Percentiles rank a stretch among this genome's conserved stretches.
Evolutionary conservation across 164 flowering plant genomes (phyloP).

Genomic region (Cinnamomum chago): DNA sequence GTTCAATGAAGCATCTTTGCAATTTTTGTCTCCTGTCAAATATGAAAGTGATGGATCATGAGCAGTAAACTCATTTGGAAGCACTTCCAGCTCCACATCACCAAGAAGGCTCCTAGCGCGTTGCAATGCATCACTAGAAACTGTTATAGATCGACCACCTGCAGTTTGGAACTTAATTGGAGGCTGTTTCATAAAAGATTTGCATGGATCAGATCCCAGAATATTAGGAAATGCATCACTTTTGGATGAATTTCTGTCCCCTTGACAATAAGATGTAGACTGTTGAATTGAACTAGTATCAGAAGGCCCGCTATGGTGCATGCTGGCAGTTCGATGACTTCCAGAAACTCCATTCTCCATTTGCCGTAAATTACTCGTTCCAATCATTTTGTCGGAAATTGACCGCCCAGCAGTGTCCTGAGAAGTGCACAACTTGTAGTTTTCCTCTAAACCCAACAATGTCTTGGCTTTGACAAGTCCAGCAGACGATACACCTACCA

Average conservation of each 20-base stretch:
- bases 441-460: constrained; percentile 61
- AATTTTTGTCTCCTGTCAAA: constrained; percentile 15
- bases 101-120: constrained; percentile 93
- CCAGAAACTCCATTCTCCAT: constrained; percentile 12
- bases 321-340: not conserved
- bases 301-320: not conserved
- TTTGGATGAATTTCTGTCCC: constrained; percentile 13
- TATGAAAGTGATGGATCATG: constrained; percentile 23
- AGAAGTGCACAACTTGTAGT: constrained; percentile 12
- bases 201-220: constrained; percentile 18
- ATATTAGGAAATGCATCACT: constrained; percentile 16
- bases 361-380: constrained; percentile 19
- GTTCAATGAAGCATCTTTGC: constrained; percentile 17
- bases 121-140: constrained; percentile 80
- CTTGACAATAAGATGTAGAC: constrained; percentile 10
- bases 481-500: constrained; percentile 57
- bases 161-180: constrained; percentile 82
- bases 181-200: constrained; percentile 38
- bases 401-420: constrained; percentile 9
- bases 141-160: constrained; percentile 87
- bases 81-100: constrained; percentile 49
- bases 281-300: constrained; percentile 16
- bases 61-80: constrained; percentile 30
- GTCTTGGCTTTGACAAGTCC: constrained; percentile 70
- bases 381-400: constrained; percentile 7